Evolutionary conservation across 2,329 filamentous ascomycete genomes (phyloP).

Genomic region (Purpureocillium takamizusanense): DNA sequence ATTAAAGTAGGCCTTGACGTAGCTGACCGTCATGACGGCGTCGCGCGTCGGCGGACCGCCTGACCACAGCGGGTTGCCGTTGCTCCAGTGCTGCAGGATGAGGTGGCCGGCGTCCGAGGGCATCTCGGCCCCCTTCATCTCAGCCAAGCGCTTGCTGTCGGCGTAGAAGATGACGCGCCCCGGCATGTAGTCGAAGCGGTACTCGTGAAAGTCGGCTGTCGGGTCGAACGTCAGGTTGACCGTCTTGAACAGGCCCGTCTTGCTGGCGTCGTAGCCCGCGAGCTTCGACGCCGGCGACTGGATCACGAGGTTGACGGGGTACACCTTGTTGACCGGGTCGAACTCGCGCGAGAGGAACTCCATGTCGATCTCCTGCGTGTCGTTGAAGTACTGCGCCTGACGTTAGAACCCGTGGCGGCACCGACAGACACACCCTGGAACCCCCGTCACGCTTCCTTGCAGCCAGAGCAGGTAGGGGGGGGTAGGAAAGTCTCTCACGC

Average conservation of each 20-base stretch:
- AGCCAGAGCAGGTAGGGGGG: background rate
- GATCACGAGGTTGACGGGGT: constrained; percentile 64
- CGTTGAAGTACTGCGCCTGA: constrained; percentile 56
- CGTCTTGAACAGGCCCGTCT: constrained; percentile 48
- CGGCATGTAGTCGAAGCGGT: constrained; percentile 66
- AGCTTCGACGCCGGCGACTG: constrained; percentile 53
- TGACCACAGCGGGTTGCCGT: constrained; percentile 64
- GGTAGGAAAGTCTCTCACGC: constrained; percentile 10
- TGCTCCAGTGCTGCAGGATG: constrained; percentile 70
- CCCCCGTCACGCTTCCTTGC: background rate
- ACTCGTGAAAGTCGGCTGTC: constrained; percentile 60
- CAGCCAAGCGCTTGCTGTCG: constrained; percentile 48
- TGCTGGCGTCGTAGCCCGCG: constrained; percentile 52
- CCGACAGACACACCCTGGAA: background rate
- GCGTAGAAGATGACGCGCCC: constrained; percentile 59
- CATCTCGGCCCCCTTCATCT: constrained; percentile 46
- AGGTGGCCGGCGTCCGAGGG: constrained; percentile 56
- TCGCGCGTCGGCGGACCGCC: constrained; percentile 58
- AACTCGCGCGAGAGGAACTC: constrained; percentile 67
- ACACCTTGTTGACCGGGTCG: constrained; percentile 36
- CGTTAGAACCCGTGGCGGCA: background rate
- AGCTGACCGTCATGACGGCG: constrained; percentile 54
- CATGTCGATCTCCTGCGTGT: constrained; percentile 74
- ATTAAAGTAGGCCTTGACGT: constrained; percentile 76
- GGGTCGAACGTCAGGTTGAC: constrained; percentile 58